Percentiles rank a stretch among this genome's conserved stretches.
phyloP scores from a whole-genome alignment of 2,329 filamentous ascomycete species.

The Apiospora kogelbergensis region DNA sequence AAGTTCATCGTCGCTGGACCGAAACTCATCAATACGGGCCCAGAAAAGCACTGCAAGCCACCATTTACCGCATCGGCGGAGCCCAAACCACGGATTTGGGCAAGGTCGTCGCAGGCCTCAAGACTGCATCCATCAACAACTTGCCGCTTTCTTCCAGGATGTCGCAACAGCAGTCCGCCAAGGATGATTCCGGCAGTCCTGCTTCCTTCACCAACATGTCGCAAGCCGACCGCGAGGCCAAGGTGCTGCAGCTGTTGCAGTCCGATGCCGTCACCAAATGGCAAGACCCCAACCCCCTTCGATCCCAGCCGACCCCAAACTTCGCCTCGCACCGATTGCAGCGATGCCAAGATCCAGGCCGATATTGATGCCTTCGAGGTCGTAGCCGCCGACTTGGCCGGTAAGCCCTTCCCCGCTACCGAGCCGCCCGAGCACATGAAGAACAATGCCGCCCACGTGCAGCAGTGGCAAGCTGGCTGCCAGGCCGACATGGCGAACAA shows the following conservation, averaged over 20 bases:
- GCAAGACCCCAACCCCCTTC: constrained; percentile 41
- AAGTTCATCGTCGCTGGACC: constrained; percentile 49
- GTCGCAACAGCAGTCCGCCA: neutral
- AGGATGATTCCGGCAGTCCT: neutral
- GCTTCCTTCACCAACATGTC: constrained; percentile 27
- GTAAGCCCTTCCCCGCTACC: constrained; percentile 48
- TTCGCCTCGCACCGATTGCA: constrained; percentile 37
- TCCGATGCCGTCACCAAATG: constrained; percentile 46
- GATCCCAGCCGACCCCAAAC: constrained; percentile 33
- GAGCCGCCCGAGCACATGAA: constrained; percentile 54
- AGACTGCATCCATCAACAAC: neutral
- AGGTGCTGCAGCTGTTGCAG: constrained; percentile 42
- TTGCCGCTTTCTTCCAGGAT: neutral
- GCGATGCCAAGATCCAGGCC: constrained; percentile 42
- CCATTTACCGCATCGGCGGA: constrained; percentile 42
- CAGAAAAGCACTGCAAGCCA: constrained; percentile 42
- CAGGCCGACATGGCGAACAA: constrained; percentile 39
- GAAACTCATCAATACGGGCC: constrained; percentile 45
- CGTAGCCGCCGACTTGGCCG: constrained; percentile 40
- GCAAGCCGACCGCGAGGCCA: constrained; percentile 34
- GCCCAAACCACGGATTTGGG: constrained; percentile 19
- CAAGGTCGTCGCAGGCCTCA: neutral
- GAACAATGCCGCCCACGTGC: constrained; percentile 44
- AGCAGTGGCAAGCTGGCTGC: constrained; percentile 54
- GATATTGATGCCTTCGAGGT: constrained; percentile 44